These are phyloP conservation scores for Leishmania tarentolae DNA, from an alignment of 208 protist species.

Conservation along the genomic window DNA sequence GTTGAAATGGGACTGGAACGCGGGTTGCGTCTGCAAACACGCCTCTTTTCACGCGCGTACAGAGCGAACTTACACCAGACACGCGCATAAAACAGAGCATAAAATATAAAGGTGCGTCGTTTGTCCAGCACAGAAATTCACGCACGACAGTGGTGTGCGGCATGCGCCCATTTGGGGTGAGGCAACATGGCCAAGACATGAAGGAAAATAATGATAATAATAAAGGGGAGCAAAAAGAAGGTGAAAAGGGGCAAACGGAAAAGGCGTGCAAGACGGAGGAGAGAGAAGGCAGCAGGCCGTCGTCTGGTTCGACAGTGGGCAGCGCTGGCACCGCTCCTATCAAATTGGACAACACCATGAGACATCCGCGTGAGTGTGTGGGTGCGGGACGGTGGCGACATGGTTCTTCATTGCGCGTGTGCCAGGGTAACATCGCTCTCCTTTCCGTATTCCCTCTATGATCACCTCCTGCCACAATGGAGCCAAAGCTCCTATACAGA, in stretches of 20 bases:
- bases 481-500: neutral
- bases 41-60: neutral
- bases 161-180: neutral
- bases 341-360: neutral
- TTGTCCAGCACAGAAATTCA: neutral
- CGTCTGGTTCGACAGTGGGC: neutral
- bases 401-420: neutral
- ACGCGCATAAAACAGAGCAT: neutral
- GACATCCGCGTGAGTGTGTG: neutral
- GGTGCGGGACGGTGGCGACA: too few species aligned
- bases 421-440: neutral
- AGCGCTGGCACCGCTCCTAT: neutral
- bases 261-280: neutral
- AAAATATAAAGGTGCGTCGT: neutral
- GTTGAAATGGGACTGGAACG: neutral
- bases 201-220: neutral
- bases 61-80: neutral
- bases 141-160: neutral
- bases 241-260: neutral
- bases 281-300: neutral
- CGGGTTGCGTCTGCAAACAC: neutral
- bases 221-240: too few species aligned
- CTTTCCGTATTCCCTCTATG: neutral
- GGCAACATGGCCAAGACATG: neutral
- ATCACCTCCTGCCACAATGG: too few species aligned